Evolutionary conservation across 352 stramenopile genomes (phyloP).

Genomic region (Bremia lactucae): DNA sequence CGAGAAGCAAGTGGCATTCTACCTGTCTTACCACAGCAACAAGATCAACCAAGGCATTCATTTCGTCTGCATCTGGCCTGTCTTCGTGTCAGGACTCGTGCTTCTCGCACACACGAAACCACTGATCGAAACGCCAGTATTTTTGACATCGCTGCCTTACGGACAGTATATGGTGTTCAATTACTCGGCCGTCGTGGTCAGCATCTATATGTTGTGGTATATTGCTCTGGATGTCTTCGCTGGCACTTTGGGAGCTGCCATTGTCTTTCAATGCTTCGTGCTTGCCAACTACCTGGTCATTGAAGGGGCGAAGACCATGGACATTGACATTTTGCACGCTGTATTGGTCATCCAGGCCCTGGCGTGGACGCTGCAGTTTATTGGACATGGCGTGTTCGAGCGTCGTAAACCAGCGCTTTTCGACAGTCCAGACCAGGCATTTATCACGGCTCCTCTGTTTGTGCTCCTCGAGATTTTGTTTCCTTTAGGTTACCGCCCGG

Average conservation of each 20-base stretch:
- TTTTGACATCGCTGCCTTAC: conserved; percentile 19
- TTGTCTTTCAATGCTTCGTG: conserved; percentile 46
- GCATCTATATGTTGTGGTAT: conserved; percentile 77
- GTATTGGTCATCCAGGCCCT: conserved; percentile 43
- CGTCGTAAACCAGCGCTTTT: conserved; percentile 73
- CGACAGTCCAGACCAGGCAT: conserved; percentile 73
- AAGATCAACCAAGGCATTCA: conserved; percentile 74
- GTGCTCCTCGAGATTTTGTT: conserved; percentile 77
- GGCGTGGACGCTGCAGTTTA: conserved; percentile 77
- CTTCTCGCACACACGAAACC: conserved; percentile 38
- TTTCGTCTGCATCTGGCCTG: conserved; percentile 77
- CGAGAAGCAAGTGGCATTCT: conserved; percentile 79
- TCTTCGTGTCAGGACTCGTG: conserved; percentile 66
- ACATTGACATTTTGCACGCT: conserved; percentile 18
- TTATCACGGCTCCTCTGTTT: conserved; percentile 80
- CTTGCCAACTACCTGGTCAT: conserved; percentile 53
- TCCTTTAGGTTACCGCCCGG: conserved; percentile 56
- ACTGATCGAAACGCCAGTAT: conserved; percentile 17
- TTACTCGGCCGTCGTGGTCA: conserved; percentile 33
- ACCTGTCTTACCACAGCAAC: conserved; percentile 80
- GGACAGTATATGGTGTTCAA: conserved; percentile 57
- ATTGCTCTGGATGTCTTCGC: conserved; percentile 45
- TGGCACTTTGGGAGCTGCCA: conserved; percentile 35
- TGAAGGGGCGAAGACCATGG: conserved; percentile 25
- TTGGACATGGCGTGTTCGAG: conserved; percentile 81